Conservation (phyloP, 768 basidiomycete genomes). For the Saitozyma sp. region DNA sequence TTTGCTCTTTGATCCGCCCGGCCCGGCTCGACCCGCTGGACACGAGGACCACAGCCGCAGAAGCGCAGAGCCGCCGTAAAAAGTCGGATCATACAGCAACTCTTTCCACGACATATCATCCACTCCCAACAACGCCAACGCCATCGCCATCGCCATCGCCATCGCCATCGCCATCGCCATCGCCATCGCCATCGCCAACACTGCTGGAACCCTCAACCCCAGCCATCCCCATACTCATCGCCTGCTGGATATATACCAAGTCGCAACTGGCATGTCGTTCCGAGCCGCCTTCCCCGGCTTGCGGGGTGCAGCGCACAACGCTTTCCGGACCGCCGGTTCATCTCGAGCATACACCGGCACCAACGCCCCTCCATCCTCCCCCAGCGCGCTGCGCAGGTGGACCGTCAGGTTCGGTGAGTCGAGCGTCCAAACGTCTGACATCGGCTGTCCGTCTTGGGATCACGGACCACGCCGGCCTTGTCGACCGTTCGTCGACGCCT, state of each 20-base stretch:
- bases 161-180: too few relatives aligned
- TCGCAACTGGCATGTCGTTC: conserved; percentile 2
- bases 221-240: not conserved
- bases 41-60: too few relatives aligned
- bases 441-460: too few relatives aligned
- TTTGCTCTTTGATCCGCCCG: too few relatives aligned
- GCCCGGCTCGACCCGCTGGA: too few relatives aligned
- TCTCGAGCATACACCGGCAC: not conserved
- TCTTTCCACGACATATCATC: too few relatives aligned
- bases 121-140: too few relatives aligned
- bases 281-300: conserved; percentile 7
- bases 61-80: too few relatives aligned
- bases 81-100: too few relatives aligned
- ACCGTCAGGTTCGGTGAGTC: conserved; percentile 32
- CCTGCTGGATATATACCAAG: not conserved
- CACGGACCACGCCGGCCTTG: not conserved
- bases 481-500: not conserved
- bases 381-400: conserved; percentile 36
- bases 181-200: too few relatives aligned
- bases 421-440: not conserved
- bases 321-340: not conserved
- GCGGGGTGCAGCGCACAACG: not conserved
- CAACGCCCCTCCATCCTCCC: not conserved
- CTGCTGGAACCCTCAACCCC: not conserved
- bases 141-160: too few relatives aligned